These are phyloP conservation scores for Solanum neorickii DNA, from an alignment of 257 asterid species.

Conservation along the genomic window DNA sequence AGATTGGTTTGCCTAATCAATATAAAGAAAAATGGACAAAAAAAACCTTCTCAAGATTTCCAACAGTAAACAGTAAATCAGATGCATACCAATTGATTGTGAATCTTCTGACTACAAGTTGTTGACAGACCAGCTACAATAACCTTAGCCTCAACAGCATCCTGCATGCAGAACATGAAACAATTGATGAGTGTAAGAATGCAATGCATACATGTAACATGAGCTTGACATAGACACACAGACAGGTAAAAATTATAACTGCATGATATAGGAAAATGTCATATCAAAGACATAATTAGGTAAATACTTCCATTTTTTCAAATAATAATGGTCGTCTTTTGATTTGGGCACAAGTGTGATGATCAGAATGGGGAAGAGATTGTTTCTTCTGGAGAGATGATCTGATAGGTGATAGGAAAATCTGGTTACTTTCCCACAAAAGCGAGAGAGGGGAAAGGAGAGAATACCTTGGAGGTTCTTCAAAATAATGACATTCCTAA, in stretches of 20 bases:
- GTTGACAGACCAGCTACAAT: slow-evolving; percentile 85
- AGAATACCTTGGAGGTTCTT: background rate
- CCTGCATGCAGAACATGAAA: slow-evolving; percentile 34
- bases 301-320: background rate
- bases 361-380: background rate
- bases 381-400: background rate
- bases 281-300: background rate
- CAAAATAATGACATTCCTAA: background rate
- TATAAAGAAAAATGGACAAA: background rate
- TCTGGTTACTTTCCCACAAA: background rate
- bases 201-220: background rate
- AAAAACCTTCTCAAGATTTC: background rate
- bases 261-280: background rate
- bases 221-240: background rate
- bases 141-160: slow-evolving; percentile 60
- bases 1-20: background rate
- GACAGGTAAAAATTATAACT: background rate
- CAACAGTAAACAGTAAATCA: background rate
- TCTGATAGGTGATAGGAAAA: background rate
- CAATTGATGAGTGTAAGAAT: background rate
- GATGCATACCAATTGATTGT: slow-evolving; percentile 81
- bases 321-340: background rate
- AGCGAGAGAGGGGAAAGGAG: background rate
- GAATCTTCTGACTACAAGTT: slow-evolving; percentile 99
- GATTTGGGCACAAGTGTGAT: background rate